A percentile compares a stretch with the other conserved stretches of the same genome.
Evolutionary conservation across 345 rosid genomes (phyloP).

Genomic region (Lenwebbia sp.): DNA sequence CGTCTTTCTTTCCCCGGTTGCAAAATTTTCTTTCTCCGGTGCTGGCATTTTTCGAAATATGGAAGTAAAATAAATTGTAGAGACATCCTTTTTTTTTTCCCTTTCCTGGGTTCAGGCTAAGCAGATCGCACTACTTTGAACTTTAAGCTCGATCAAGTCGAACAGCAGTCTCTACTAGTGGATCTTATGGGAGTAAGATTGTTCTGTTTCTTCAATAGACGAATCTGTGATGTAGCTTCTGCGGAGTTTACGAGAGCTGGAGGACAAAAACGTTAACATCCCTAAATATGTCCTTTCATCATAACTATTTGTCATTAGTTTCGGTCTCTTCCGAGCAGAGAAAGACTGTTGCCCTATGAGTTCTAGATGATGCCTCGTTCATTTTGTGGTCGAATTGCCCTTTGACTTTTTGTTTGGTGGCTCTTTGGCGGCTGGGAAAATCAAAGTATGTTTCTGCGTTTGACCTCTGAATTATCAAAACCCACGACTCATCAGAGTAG

Average conservation of each 20-base stretch:
- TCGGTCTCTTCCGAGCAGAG: neutral
- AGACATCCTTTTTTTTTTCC: neutral
- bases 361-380: neutral
- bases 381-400: neutral
- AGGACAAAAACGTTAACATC: neutral
- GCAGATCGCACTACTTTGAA: neutral
- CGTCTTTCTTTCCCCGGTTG: no score
- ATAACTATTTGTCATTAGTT: neutral
- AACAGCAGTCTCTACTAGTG: neutral
- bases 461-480: neutral
- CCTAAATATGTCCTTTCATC: neutral
- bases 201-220: neutral
- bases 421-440: neutral
- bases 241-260: neutral
- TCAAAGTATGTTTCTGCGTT: neutral
- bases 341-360: neutral
- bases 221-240: neutral
- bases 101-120: neutral
- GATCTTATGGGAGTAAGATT: neutral
- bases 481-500: neutral
- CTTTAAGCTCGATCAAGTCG: neutral
- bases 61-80: neutral
- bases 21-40: neutral
- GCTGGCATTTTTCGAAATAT: neutral
- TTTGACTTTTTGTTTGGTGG: neutral